Percentiles rank a stretch among this genome's conserved stretches.
phyloP scores from a whole-genome alignment of 164 flowering plant species.

The Tetracentron sinense region DNA sequence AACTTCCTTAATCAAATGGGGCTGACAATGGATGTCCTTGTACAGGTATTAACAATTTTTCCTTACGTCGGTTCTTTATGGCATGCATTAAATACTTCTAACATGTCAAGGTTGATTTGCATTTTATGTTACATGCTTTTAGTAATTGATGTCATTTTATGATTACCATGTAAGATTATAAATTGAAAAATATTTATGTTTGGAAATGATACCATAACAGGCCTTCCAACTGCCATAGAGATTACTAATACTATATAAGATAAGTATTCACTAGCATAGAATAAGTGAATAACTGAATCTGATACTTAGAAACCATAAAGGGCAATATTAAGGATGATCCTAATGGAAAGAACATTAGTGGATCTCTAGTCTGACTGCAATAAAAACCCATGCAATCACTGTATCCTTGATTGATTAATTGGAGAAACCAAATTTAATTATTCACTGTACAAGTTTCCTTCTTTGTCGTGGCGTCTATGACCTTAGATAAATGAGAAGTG shows the following conservation, averaged over 20 bases:
- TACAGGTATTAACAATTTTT: slow-evolving; percentile 37
- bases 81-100: too few species aligned
- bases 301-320: too few species aligned
- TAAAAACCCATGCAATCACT: background rate
- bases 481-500: background rate
- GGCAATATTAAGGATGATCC: background rate
- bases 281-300: background rate
- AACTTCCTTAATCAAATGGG: slow-evolving; percentile 35
- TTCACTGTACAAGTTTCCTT: background rate
- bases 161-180: too few species aligned
- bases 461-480: background rate
- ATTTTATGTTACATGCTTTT: too few species aligned
- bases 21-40: slow-evolving; percentile 28
- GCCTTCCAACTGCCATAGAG: background rate
- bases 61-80: too few species aligned
- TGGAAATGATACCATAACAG: background rate
- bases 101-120: too few species aligned
- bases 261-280: too few species aligned
- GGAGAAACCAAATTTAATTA: background rate
- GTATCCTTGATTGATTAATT: background rate
- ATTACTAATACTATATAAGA: background rate
- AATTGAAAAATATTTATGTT: too few species aligned
- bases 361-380: background rate
- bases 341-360: too few species aligned
- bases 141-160: too few species aligned